A percentile compares a stretch with the other conserved stretches of the same genome.
Conservation (phyloP, 164 flowering plant genomes). For the Umbilicus rupestris region DNA sequence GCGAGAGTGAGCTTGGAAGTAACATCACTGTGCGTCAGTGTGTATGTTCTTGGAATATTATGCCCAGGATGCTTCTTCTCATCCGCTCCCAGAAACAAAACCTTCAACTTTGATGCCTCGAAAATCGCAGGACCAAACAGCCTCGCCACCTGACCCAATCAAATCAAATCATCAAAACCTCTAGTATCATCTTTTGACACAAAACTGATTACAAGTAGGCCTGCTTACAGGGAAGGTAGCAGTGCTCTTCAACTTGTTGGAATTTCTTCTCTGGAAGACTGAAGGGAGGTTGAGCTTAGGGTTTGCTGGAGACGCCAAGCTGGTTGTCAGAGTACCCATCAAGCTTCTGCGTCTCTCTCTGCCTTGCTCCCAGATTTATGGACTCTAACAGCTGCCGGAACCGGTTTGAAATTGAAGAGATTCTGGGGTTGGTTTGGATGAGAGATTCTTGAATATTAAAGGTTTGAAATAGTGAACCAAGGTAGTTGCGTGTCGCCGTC, state of each 20-base stretch:
- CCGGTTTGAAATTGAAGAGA: neutral
- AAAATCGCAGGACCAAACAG: constrained; percentile 85
- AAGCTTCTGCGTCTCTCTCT: neutral
- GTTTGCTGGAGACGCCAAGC: constrained; percentile 3
- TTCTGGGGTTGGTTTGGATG: neutral
- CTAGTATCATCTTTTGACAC: too few relatives aligned
- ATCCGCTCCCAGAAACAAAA: constrained; percentile 63
- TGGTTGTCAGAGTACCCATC: neutral
- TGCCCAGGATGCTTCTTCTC: constrained; percentile 78
- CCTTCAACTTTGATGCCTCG: constrained; percentile 87
- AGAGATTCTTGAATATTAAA: neutral
- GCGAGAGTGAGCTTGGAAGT: constrained; percentile 78
- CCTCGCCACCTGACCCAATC: constrained; percentile 53
- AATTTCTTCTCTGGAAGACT: neutral
- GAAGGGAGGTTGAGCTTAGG: neutral
- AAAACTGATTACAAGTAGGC: too few relatives aligned
- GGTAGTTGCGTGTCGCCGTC: constrained; percentile 6
- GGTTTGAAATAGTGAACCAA: neutral
- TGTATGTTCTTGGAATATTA: constrained; percentile 68
- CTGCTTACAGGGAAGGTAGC: neutral
- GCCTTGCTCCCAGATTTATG: neutral
- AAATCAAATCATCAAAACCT: neutral
- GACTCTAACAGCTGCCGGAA: neutral
- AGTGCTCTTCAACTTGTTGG: neutral
- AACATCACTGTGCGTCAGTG: constrained; percentile 87